Evolutionary conservation across 1,284 basidiomycete genomes (phyloP).

Genomic region (Papiliotrema flavescens): DNA sequence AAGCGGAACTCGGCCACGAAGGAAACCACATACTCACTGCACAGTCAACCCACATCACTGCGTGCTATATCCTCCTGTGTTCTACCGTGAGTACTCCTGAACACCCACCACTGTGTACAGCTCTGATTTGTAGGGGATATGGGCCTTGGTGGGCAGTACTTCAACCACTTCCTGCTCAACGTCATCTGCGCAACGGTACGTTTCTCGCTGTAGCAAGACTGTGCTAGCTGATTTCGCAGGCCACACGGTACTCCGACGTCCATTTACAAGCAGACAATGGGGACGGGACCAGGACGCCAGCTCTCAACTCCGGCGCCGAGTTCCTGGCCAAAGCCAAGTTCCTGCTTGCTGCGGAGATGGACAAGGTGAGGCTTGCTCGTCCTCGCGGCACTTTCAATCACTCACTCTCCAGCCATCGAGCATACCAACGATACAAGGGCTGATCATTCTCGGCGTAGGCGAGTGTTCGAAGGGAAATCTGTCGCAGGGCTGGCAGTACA

Average conservation of each 20-base stretch:
- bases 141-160: constrained; percentile 16
- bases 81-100: constrained; percentile 15
- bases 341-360: constrained; percentile 10
- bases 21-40: background rate
- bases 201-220: background rate
- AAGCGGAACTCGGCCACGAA: background rate
- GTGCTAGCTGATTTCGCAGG: constrained; percentile 5
- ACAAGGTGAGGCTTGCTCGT: constrained; percentile 6
- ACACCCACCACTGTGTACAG: no score
- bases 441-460: constrained; percentile 9
- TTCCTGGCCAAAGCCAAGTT: constrained; percentile 10
- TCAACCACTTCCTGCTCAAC: constrained; percentile 14
- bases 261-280: background rate
- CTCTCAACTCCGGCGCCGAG: constrained; percentile 1
- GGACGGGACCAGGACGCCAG: background rate
- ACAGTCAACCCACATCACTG: constrained; percentile 13
- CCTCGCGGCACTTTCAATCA: background rate
- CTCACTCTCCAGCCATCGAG: constrained; percentile 11
- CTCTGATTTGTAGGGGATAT: constrained; percentile 8
- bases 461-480: constrained; percentile 11
- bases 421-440: constrained; percentile 14
- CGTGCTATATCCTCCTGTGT: constrained; percentile 16
- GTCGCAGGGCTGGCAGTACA: constrained; percentile 17
- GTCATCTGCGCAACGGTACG: constrained; percentile 13
- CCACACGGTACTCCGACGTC: constrained; percentile 7